Evolutionary conservation across 495 filamentous ascomycete species (phyloP).

Genomic region (Collariella sp.): DNA sequence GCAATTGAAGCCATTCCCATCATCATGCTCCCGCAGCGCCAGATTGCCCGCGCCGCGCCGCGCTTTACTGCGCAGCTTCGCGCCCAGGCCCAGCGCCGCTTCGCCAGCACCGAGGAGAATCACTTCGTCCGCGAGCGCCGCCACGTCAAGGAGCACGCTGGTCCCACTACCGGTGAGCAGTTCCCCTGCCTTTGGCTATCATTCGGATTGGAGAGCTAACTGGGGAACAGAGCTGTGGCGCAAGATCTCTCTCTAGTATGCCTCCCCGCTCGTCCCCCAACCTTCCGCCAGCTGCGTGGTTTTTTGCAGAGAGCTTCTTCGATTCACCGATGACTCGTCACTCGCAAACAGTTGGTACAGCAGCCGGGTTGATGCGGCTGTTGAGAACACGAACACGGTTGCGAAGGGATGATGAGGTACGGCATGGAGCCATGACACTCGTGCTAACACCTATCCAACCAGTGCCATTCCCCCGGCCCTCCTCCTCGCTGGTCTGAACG

Average conservation of each 20-base stretch:
- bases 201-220: conserved; percentile 12
- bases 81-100: conserved; percentile 57
- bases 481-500: conserved; percentile 62
- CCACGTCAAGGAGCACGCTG: conserved; percentile 79
- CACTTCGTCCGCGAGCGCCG: conserved; percentile 78
- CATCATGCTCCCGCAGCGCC: conserved; percentile 57
- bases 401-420: background rate
- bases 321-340: background rate
- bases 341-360: background rate
- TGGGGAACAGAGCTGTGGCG: conserved; percentile 71
- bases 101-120: conserved; percentile 64
- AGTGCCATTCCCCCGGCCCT: conserved; percentile 65
- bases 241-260: conserved; percentile 89
- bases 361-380: no score
- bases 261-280: background rate
- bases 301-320: conserved; percentile 16
- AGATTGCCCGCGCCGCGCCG: conserved; percentile 50
- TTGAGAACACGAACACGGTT: background rate
- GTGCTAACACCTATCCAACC: conserved; percentile 13
- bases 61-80: conserved; percentile 49
- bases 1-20: conserved; percentile 1
- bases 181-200: background rate
- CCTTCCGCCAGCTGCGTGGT: conserved; percentile 17
- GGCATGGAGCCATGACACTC: no score
- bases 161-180: conserved; percentile 61